Conservation (phyloP, 2,329 filamentous ascomycete genomes). For the Herpotrichia juniperi region DNA sequence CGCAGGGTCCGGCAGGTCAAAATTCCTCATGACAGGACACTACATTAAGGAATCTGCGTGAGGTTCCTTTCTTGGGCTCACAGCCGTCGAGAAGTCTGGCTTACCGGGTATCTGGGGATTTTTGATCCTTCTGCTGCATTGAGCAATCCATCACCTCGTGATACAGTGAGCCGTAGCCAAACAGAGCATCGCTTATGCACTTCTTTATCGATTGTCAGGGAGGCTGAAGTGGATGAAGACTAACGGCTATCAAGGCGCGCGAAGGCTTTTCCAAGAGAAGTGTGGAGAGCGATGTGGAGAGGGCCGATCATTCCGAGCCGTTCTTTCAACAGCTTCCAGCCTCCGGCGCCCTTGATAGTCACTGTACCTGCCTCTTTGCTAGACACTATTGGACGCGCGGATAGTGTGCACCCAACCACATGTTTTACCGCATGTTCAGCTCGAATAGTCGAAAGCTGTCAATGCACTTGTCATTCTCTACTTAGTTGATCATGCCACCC, state of each 20-base stretch:
- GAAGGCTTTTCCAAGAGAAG: too few species aligned
- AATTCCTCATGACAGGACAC: neutral
- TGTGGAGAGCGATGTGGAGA: too few species aligned
- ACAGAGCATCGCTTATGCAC: neutral
- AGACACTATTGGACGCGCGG: conserved; percentile 35
- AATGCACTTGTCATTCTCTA: conserved; percentile 22
- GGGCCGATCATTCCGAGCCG: conserved; percentile 22
- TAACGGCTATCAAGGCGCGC: conserved; percentile 13
- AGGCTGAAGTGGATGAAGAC: conserved; percentile 15
- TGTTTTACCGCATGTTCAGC: conserved; percentile 9
- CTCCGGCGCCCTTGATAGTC: conserved; percentile 4
- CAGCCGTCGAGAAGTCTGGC: neutral
- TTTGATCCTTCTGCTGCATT: neutral
- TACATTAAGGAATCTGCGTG: neutral
- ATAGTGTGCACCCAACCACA: conserved; percentile 28
- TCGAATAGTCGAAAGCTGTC: conserved; percentile 28
- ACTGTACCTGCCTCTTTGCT: conserved; percentile 8
- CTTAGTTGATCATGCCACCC: conserved; percentile 25
- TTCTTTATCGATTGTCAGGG: neutral
- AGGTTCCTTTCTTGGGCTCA: neutral
- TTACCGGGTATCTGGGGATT: too few species aligned
- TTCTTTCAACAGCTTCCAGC: conserved; percentile 23
- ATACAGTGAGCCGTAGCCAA: neutral
- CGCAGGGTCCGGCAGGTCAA: neutral
- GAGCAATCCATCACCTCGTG: neutral